Evolutionary conservation across 2,329 filamentous ascomycete species (phyloP).

Genomic region (Ilyonectria destructans): DNA sequence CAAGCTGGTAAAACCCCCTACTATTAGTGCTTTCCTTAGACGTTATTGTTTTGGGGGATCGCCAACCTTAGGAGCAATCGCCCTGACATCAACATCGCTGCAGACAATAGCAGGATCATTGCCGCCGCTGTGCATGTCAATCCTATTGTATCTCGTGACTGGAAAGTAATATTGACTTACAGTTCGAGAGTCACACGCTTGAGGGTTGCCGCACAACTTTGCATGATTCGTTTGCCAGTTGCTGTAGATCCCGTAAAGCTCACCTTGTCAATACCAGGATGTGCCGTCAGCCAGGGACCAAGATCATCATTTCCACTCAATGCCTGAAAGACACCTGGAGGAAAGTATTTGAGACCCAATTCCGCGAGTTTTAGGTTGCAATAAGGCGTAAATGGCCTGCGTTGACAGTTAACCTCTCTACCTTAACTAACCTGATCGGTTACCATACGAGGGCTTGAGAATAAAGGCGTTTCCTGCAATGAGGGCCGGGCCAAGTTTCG

Average conservation of each 20-base stretch:
- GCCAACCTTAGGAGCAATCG: slow-evolving; percentile 54
- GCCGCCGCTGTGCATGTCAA: slow-evolving; percentile 56
- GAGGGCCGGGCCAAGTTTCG: slow-evolving; percentile 72
- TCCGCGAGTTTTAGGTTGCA: slow-evolving; percentile 72
- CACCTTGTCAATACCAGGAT: slow-evolving; percentile 74
- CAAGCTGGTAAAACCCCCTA: slow-evolving; percentile 43
- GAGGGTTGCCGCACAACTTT: slow-evolving; percentile 67
- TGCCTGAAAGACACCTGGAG: slow-evolving; percentile 74
- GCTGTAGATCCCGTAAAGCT: slow-evolving; percentile 75
- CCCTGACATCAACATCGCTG: slow-evolving; percentile 68
- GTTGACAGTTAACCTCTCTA: background rate
- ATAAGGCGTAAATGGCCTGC: slow-evolving; percentile 69
- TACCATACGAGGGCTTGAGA: slow-evolving; percentile 65
- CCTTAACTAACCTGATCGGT: background rate
- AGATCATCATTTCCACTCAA: slow-evolving; percentile 74
- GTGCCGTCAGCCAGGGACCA: slow-evolving; percentile 71
- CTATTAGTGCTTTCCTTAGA: background rate
- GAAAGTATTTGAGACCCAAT: slow-evolving; percentile 71
- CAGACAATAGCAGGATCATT: slow-evolving; percentile 74
- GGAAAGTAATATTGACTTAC: slow-evolving; percentile 28
- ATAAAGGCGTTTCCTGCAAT: slow-evolving; percentile 71
- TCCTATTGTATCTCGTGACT: too few species aligned
- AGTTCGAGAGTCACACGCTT: slow-evolving; percentile 76
- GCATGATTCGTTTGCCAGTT: slow-evolving; percentile 75
- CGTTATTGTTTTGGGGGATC: background rate